Evolutionary conservation across 805 yeast species (phyloP).

Genomic region (Tetrapisispora taiwanensis): DNA sequence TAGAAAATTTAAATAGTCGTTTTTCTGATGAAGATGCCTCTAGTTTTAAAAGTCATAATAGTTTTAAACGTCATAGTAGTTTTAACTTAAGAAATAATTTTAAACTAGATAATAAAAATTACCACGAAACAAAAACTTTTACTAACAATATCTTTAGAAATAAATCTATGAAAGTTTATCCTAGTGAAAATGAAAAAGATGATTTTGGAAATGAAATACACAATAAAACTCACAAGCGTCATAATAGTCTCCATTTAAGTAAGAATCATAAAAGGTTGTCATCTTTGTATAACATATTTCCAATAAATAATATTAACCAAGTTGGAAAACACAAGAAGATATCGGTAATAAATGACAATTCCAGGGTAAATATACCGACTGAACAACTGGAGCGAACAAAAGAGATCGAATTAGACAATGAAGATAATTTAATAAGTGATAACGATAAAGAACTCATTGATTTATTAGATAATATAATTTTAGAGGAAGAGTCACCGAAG

Average conservation of each 20-base stretch:
- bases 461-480: neutral
- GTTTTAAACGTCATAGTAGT: conserved; percentile 1
- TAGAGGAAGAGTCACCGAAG: neutral
- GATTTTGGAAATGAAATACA: neutral
- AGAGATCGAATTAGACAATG: neutral
- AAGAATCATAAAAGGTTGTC: neutral
- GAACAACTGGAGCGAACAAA: too few relatives aligned
- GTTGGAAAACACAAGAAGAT: too few relatives aligned
- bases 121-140: neutral
- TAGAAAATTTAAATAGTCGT: neutral
- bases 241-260: neutral
- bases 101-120: neutral
- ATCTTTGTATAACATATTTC: neutral
- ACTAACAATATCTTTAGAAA: neutral
- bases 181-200: neutral
- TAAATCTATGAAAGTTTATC: neutral
- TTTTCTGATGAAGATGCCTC: neutral
- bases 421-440: neutral
- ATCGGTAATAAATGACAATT: too few relatives aligned
- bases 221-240: neutral
- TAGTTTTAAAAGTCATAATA: neutral
- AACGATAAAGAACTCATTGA: neutral
- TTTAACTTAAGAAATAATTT: neutral
- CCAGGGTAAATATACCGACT: too few relatives aligned
- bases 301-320: neutral